Evolutionary conservation across 768 basidiomycete genomes (phyloP), one percentile per base, ranked within the genome.

Genomic region (Ramaria sp.): DNA sequence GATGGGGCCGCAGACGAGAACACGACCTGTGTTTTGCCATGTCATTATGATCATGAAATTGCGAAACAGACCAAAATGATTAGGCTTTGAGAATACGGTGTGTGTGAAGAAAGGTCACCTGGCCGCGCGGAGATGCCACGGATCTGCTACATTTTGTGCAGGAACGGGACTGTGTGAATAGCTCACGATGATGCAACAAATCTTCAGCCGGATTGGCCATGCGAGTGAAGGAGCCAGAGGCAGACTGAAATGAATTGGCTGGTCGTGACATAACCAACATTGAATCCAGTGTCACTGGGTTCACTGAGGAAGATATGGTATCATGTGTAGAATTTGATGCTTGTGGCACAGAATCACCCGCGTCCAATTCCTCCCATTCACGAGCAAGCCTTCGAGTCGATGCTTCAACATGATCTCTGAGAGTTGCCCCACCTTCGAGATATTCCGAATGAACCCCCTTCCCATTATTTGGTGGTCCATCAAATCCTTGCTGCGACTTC

Each of bases 71-170:
- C n/a, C n/a, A n/a, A n/a, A n/a, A n/a, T n/a, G n/a, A n/a, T n/a
- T n/a, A n/a, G n/a, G n/a, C n/a, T n/a, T n/a, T n/a, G n/a, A n/a
- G n/a, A n/a, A n/a, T n/a, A n/a, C n/a, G n/a, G n/a, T n/a, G n/a
- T n/a, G n/a, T n/a, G n/a, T n/a, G n/a, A n/a, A n/a, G 41, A 22
- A 37, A 30, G 42, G 44, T 62, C 65, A 77, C 76, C 58, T 63
- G 67, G 39, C 73, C 74, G 41, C 72, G 68, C 15, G 74, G 72
- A 50, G 73, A 69, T 18, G 62, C 55, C 3, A 77, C 63, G 1
- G 56, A 37, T 8, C 61, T 61, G 16, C 65, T 62, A 48, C 75
- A 77, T 32, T 70, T 69, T 7, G 66, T 59, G 50, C 77, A 77
- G 12, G 43, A 44, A 57, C 70, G 66, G 22, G 60, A 61, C 18